Percentiles rank a stretch among this genome's conserved stretches.
Conservation (phyloP, 164 flowering plant genomes). For the Nelumbo lutea region DNA sequence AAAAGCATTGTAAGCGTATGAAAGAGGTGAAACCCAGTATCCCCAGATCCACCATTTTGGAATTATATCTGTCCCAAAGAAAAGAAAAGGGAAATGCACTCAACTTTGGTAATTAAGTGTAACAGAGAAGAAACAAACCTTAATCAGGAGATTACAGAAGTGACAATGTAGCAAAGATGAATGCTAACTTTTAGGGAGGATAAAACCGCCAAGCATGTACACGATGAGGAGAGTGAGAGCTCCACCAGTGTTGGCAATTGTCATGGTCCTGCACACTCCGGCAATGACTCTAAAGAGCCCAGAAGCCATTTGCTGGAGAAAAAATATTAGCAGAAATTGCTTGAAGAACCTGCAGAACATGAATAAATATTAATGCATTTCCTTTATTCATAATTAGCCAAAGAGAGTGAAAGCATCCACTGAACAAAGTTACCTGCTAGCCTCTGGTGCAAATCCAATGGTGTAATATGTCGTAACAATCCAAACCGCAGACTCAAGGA, state of each 20-base stretch:
- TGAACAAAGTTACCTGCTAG: constrained; percentile 57
- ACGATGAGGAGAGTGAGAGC: constrained; percentile 50
- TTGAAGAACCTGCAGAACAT: constrained; percentile 69
- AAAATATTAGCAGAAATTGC: constrained; percentile 55
- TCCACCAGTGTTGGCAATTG: constrained; percentile 67
- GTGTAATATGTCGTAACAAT: constrained; percentile 58
- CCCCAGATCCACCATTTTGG: constrained; percentile 75
- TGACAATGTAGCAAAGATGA: neutral
- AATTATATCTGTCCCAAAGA: constrained; percentile 40
- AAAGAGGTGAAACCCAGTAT: constrained; percentile 72
- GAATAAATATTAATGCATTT: no score
- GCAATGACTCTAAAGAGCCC: constrained; percentile 68
- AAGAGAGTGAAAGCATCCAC: neutral
- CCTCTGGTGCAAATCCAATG: constrained; percentile 91
- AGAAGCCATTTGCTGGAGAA: constrained; percentile 87
- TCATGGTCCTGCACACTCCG: constrained; percentile 62
- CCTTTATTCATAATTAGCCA: no score
- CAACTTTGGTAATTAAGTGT: neutral
- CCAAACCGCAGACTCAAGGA: constrained; percentile 72
- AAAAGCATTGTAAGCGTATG: constrained; percentile 63
- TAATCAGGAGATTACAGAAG: neutral
- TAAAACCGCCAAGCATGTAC: constrained; percentile 85
- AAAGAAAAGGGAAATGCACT: neutral
- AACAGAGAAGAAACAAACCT: neutral
- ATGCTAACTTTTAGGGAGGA: constrained; percentile 63